Percentiles rank a stretch among this genome's conserved stretches.
phyloP scores from a whole-genome alignment of 495 filamentous ascomycete species.

The Chaetomium cochliodes region DNA sequence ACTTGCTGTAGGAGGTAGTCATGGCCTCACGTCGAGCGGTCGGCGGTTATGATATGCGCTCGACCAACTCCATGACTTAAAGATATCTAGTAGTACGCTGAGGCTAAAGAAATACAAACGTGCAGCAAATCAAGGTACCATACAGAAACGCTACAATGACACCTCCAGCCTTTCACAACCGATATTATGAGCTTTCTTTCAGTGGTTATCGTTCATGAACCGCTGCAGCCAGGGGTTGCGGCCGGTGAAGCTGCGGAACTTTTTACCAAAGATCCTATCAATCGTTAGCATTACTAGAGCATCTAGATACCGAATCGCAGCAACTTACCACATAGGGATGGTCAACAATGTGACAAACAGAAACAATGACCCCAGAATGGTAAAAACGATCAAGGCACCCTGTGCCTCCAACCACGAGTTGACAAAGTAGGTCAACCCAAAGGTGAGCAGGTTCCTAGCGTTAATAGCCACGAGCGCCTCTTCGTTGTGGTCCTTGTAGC shows the following conservation, averaged over 20 bases:
- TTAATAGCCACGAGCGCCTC: conserved; percentile 60
- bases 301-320: not conserved
- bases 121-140: not conserved
- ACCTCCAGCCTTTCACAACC: not conserved
- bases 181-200: not conserved
- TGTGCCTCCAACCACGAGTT: conserved; percentile 50
- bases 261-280: conserved; percentile 50
- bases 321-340: conserved; percentile 49
- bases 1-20: too few relatives aligned
- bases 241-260: conserved; percentile 44
- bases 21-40: too few relatives aligned
- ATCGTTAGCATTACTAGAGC: not conserved
- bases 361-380: conserved; percentile 50
- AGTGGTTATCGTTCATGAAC: conserved; percentile 52
- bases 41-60: not conserved
- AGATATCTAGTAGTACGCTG: not conserved
- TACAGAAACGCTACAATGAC: not conserved
- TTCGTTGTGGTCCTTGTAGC: conserved; percentile 51
- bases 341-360: conserved; percentile 49
- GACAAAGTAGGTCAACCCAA: conserved; percentile 55
- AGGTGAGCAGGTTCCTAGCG: conserved; percentile 53
- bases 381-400: conserved; percentile 51
- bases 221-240: conserved; percentile 46
- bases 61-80: not conserved
- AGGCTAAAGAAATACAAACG: too few relatives aligned